Percentiles rank a stretch among this genome's conserved stretches.
Evolutionary conservation across 345 rosid species (phyloP).

Genomic region (Populus euphratica): DNA sequence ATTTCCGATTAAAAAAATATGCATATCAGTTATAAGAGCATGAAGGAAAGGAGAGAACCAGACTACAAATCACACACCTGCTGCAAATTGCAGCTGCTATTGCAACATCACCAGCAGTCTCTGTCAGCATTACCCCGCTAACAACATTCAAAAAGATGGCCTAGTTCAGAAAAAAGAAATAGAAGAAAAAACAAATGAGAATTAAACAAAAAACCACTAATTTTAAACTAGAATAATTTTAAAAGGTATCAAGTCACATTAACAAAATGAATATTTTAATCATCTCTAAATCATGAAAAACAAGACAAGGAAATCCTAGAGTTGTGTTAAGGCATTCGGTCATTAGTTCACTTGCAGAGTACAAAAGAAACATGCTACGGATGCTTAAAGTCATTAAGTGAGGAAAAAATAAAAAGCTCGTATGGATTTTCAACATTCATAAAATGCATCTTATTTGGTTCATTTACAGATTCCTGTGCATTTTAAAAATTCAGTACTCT

Average conservation of each 20-base stretch:
- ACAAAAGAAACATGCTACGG: not conserved
- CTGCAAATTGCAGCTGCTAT: conserved; percentile 95
- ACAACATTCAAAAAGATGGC: conserved; percentile 76
- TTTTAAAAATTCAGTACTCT: no score
- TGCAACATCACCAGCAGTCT: conserved; percentile 94
- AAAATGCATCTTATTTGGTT: no score
- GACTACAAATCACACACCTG: conserved; percentile 41
- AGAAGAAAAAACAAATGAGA: not conserved
- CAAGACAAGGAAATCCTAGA: not conserved
- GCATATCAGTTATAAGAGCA: not conserved
- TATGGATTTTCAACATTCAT: no score
- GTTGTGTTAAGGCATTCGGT: not conserved
- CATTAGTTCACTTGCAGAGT: not conserved
- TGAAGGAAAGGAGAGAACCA: not conserved
- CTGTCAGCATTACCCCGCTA: conserved; percentile 67
- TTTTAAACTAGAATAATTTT: not conserved
- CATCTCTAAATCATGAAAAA: not conserved
- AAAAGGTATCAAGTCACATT: not conserved
- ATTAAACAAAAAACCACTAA: not conserved
- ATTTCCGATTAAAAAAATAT: not conserved
- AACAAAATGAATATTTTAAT: no score
- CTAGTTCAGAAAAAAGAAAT: conserved; percentile 28
- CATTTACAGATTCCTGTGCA: no score
- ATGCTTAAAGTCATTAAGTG: not conserved
- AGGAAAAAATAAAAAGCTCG: no score